Base-by-base conservation (phyloP, 176 grass and related monocot species). In the Carex myosuroides region DNA sequence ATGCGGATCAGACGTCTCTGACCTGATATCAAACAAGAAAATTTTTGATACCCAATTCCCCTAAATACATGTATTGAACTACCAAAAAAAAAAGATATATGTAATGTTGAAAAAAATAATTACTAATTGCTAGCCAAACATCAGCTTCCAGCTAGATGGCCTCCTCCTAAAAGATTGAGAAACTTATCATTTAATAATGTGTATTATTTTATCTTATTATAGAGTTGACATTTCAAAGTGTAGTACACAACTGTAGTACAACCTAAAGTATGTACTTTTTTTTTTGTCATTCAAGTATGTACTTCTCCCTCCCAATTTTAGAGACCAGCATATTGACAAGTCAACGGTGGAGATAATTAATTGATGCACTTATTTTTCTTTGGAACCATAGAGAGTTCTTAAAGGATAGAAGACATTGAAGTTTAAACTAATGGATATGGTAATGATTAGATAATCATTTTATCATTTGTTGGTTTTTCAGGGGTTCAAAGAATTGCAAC, bases 171-270 rank as follows among this genome's bases (percentile, higher is more conserved):
- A 30, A 54, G 21, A 48, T 54, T 26, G 30, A 33, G 1, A 16
- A 54, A 54, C 5, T 75, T 13, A 54, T 75, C 22, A 54, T 54
- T 75, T 75, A 53, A 54, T 33, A 30, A 16, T 74, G 42, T 74
- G 10, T 2, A 75, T 29, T 75, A 54, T 17, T 75, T 17, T 75
- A 14, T 30, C 21, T 75, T 26, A 75, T 54, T 54, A 54, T 75
- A 29, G 46, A 75, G 71, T 75, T 75, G 71, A 75, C 71, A 53
- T 75, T 54, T 29, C n/a, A 75, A 75, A 75, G 46, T 75, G 71
- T 8, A 75, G 71, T 75, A 75, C 46, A 75, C 46, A 53, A 39
- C 37, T 39, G 37, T 6, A 75, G 70, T 75, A 75, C 71, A 75
- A 75, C 13, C 21, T 71, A 46, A 54, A 75, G 46, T 46, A 55